These are phyloP conservation scores for Digitaria exilis DNA, from an alignment of 202 grass and related monocot species.

Conservation along the genomic window DNA sequence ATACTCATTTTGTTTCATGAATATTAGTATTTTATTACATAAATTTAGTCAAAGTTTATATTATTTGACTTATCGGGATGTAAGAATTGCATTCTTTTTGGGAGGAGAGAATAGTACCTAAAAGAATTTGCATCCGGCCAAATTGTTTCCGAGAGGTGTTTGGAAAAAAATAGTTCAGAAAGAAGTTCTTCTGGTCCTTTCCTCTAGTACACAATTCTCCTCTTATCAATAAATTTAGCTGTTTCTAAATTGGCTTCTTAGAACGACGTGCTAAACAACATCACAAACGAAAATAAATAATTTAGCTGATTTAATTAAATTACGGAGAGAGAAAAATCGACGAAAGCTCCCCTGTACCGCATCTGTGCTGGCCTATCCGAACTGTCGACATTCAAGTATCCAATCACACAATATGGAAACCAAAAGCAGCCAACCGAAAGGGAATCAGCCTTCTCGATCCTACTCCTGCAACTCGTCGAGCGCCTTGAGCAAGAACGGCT, in stretches of 20 bases:
- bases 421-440: neutral
- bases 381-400: neutral
- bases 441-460: neutral
- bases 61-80: no score
- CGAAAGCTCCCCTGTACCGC: neutral
- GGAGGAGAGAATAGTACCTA: no score
- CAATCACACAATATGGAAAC: neutral
- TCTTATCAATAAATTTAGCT: neutral
- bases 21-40: no score
- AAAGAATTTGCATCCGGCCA: no score
- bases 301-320: neutral
- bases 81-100: no score
- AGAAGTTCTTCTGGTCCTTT: neutral
- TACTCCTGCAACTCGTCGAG: constrained; percentile 78
- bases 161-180: neutral
- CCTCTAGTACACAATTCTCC: neutral
- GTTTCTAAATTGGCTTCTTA: neutral
- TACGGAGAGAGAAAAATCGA: neutral
- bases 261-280: neutral
- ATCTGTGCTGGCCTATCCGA: constrained; percentile 2
- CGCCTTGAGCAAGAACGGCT: constrained; percentile 61
- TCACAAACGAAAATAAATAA: neutral
- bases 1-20: no score
- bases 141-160: no score
- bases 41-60: no score